Evolutionary conservation across 2,329 filamentous ascomycete species (phyloP).

Genomic region (Verticillium isaacii): DNA sequence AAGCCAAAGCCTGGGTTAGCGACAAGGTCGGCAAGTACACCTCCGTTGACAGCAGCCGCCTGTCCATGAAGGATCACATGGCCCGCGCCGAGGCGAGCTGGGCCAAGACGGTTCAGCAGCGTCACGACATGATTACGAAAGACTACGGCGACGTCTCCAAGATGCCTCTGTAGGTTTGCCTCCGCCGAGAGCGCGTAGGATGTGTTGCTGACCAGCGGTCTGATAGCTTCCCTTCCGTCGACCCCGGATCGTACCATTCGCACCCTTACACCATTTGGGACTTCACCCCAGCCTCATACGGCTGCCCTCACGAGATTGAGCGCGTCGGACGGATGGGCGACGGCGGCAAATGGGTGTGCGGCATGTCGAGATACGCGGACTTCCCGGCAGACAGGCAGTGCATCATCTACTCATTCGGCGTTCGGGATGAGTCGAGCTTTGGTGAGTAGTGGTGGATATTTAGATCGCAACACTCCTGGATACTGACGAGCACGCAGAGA

Average conservation of each 20-base stretch:
- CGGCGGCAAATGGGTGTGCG: conserved; percentile 38
- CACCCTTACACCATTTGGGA: conserved; percentile 33
- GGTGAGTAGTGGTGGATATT: conserved; percentile 10
- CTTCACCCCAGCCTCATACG: conserved; percentile 31
- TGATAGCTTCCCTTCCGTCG: conserved; percentile 16
- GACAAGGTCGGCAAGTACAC: conserved; percentile 10
- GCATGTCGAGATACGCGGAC: conserved; percentile 29
- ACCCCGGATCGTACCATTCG: conserved; percentile 10
- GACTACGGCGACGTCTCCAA: conserved; percentile 16
- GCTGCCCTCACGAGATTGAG: conserved; percentile 34
- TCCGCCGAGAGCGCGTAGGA: background rate
- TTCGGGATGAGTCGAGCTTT: conserved; percentile 30
- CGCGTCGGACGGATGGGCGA: conserved; percentile 32
- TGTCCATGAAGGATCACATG: conserved; percentile 14
- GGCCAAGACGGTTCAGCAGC: conserved; percentile 22
- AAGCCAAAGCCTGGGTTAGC: conserved; percentile 18
- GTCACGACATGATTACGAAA: conserved; percentile 19
- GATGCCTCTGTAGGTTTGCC: conserved; percentile 16
- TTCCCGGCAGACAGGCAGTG: conserved; percentile 16
- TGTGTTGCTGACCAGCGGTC: background rate
- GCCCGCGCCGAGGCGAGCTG: conserved; percentile 16
- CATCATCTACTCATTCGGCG: conserved; percentile 33
- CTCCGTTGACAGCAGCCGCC: conserved; percentile 2
- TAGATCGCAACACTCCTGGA: background rate
- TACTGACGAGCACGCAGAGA: conserved; percentile 16